Conservation (phyloP, 371 early-diverging fungal genomes). For the Caulochytrium protostelioides region DNA sequence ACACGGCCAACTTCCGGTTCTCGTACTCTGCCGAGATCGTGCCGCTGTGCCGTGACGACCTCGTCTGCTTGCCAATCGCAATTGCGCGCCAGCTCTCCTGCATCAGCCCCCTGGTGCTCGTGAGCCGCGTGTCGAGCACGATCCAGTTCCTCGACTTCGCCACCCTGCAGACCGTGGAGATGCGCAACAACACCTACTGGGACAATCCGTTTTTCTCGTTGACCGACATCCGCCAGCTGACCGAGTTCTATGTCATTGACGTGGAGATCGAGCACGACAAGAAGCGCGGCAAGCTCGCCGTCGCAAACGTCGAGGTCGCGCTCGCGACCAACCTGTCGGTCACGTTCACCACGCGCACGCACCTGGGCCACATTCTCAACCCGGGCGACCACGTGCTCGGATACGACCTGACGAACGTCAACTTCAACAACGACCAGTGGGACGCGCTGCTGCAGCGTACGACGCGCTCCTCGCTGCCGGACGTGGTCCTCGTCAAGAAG, state of each 20-base stretch:
- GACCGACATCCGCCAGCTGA: conserved; percentile 44
- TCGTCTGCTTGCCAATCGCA: conserved; percentile 71
- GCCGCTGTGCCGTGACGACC: conserved; percentile 92
- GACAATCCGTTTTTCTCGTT: conserved; percentile 55
- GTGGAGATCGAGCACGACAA: conserved; percentile 53
- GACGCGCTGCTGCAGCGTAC: conserved; percentile 4
- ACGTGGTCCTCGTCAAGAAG: conserved; percentile 74
- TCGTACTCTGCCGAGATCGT: conserved; percentile 88
- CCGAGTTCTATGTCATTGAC: conserved; percentile 85
- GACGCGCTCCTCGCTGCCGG: conserved; percentile 29
- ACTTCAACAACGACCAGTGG: conserved; percentile 72
- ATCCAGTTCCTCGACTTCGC: conserved; percentile 66
- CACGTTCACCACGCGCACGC: conserved; percentile 67
- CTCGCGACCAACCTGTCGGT: conserved; percentile 45
- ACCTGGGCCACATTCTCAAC: conserved; percentile 72
- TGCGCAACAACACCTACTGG: conserved; percentile 58
- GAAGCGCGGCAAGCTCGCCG: conserved; percentile 40
- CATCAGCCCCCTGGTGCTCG: conserved; percentile 59
- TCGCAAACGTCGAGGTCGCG: conserved; percentile 21
- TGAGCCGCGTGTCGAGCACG: conserved; percentile 64
- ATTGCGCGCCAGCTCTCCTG: conserved; percentile 62
- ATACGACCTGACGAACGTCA: conserved; percentile 64
- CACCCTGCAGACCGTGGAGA: conserved; percentile 48
- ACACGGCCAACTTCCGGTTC: conserved; percentile 88
- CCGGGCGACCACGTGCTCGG: conserved; percentile 83